Conservation (phyloP, 2,329 filamentous ascomycete genomes). For the Neonectria sp. region DNA sequence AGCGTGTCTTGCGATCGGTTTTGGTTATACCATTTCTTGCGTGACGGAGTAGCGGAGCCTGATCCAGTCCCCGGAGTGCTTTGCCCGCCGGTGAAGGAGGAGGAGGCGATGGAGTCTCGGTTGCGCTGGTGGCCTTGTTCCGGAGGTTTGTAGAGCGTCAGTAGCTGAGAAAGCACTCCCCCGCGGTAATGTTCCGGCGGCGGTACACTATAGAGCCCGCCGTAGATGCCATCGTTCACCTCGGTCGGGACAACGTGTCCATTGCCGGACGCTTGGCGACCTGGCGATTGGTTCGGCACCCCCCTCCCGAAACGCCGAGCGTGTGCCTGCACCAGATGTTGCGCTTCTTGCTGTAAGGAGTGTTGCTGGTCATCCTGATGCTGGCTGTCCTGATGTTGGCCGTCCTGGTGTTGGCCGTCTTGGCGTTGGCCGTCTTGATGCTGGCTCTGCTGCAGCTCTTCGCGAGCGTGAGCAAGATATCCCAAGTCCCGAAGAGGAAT, state of each 20-base stretch:
- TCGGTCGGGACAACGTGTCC: constrained; percentile 49
- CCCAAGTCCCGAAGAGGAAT: constrained; percentile 54
- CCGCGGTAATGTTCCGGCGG: constrained; percentile 60
- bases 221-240: constrained; percentile 57
- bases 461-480: constrained; percentile 11
- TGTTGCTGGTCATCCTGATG: constrained; percentile 55
- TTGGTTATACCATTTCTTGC: constrained; percentile 65
- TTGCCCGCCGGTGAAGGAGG: constrained; percentile 47
- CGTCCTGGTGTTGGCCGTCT: constrained; percentile 41
- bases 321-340: constrained; percentile 59
- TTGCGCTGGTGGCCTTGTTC: constrained; percentile 40
- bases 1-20: constrained; percentile 63
- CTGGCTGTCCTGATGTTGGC: constrained; percentile 39
- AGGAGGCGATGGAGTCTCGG: constrained; percentile 34
- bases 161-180: constrained; percentile 61
- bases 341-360: constrained; percentile 32
- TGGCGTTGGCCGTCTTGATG: constrained; percentile 40
- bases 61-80: constrained; percentile 54
- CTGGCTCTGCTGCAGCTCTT: constrained; percentile 5
- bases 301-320: constrained; percentile 46
- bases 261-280: constrained; percentile 32
- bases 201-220: constrained; percentile 59
- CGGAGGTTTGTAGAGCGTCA: constrained; percentile 61
- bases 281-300: constrained; percentile 17
- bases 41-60: constrained; percentile 59